Percentiles rank a stretch among this genome's conserved stretches.
phyloP scores from a whole-genome alignment of 176 grass and related monocot genomes.

The Urochloa ruziziensis region DNA sequence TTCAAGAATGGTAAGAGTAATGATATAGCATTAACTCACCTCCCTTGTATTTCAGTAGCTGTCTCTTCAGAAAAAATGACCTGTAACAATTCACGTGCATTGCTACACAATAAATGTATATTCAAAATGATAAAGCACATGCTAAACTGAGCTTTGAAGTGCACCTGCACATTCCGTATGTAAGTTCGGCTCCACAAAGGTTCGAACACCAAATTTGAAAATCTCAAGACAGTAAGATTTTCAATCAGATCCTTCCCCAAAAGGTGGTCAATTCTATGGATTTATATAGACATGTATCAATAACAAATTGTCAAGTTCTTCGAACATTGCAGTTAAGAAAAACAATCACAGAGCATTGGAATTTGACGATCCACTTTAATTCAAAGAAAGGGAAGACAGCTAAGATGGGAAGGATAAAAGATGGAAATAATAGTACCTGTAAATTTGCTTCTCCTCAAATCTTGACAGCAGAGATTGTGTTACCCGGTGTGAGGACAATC shows the following conservation, averaged over 20 bases:
- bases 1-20: neutral
- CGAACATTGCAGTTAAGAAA: neutral
- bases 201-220: conserved; percentile 97
- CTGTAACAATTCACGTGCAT: conserved; percentile 43
- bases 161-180: conserved; percentile 90
- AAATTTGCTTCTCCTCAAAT: conserved; percentile 88
- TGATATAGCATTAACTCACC: conserved; percentile 47
- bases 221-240: conserved; percentile 92
- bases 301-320: neutral
- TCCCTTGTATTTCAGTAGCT: conserved; percentile 72
- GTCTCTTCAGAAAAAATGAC: conserved; percentile 94
- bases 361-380: neutral
- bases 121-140: conserved; percentile 17
- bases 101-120: conserved; percentile 2
- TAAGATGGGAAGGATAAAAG: conserved; percentile 11
- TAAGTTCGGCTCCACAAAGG: conserved; percentile 90
- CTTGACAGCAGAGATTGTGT: conserved; percentile 74
- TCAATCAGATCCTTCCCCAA: conserved; percentile 96
- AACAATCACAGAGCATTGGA: conserved; percentile 7
- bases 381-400: neutral
- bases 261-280: conserved; percentile 82
- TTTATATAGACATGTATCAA: conserved; percentile 1
- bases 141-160: conserved; percentile 8
- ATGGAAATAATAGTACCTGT: conserved; percentile 52
- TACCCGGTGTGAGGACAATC: conserved; percentile 56